phyloP scores from a whole-genome alignment of 768 basidiomycete species.

The Candolleomyces efflorescens region DNA sequence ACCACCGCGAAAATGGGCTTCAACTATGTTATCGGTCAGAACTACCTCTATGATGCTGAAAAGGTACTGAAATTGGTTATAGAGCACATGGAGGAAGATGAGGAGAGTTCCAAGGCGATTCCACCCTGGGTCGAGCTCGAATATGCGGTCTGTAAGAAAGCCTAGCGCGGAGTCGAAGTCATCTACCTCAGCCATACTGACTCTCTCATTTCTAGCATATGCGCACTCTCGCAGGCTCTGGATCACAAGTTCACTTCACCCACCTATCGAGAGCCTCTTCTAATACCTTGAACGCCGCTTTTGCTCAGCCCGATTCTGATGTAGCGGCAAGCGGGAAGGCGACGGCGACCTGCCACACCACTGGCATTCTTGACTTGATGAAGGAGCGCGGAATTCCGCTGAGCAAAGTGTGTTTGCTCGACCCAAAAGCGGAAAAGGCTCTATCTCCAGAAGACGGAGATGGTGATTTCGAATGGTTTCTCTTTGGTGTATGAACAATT shows the following conservation, averaged over 20 bases:
- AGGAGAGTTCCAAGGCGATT: constrained; percentile 61
- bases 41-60: neutral
- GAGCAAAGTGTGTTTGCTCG: constrained; percentile 83
- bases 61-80: neutral
- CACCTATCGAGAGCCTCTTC: constrained; percentile 75
- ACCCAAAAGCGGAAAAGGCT: constrained; percentile 74
- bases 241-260: constrained; percentile 74
- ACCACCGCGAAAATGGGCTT: neutral
- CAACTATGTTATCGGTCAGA: constrained; percentile 1
- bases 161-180: neutral
- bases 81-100: constrained; percentile 98
- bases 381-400: constrained; percentile 34
- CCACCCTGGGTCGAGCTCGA: constrained; percentile 93
- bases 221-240: constrained; percentile 67
- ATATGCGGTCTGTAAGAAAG: constrained; percentile 56
- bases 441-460: constrained; percentile 77
- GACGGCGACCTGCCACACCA: constrained; percentile 41
- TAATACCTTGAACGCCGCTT: constrained; percentile 41
- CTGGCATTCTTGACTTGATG: constrained; percentile 60
- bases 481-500: constrained; percentile 70
- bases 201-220: constrained; percentile 50
- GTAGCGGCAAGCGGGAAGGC: constrained; percentile 21
- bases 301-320: constrained; percentile 16
- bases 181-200: neutral
- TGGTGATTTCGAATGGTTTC: constrained; percentile 76